Conservation (phyloP, 257 asterid genomes). For the Rhazya stricta region DNA sequence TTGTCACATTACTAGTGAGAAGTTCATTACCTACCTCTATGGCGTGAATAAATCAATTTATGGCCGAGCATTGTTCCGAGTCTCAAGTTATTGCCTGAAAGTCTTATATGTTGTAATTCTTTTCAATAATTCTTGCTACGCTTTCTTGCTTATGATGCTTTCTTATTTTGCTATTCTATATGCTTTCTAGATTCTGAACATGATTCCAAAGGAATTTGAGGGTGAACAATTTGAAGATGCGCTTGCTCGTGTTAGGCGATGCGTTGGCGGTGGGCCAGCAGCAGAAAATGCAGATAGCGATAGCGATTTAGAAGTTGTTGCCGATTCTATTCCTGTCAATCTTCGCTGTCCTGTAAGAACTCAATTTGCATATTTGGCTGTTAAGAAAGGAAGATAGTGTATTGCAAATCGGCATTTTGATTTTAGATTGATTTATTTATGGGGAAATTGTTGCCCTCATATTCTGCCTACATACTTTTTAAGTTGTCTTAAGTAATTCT, state of each 20-base stretch:
- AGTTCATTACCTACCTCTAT: background rate
- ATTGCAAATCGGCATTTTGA: background rate
- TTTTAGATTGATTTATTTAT: background rate
- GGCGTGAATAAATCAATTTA: too few species aligned
- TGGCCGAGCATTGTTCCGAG: background rate
- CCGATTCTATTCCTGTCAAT: conserved; percentile 88
- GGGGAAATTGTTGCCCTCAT: background rate
- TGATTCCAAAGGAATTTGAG: conserved; percentile 80
- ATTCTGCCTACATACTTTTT: background rate
- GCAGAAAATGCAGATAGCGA: conserved; percentile 96
- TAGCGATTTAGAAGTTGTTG: conserved; percentile 97
- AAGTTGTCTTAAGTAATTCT: background rate
- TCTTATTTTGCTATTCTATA: conserved; percentile 14
- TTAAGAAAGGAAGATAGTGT: background rate
- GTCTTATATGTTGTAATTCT: background rate
- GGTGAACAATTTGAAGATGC: conserved; percentile 96
- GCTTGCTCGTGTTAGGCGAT: conserved; percentile 55
- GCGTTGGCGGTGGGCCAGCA: conserved; percentile 76
- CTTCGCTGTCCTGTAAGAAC: conserved; percentile 97
- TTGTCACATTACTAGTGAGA: background rate
- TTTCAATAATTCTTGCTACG: background rate
- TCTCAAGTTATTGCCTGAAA: background rate
- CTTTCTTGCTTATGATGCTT: conserved; percentile 5
- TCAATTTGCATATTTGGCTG: conserved; percentile 9
- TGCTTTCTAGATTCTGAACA: conserved; percentile 55